Percentiles rank a stretch among this genome's conserved stretches.
Evolutionary conservation across 257 asterid species (phyloP).

Genomic region (Scutellaria baicalensis): DNA sequence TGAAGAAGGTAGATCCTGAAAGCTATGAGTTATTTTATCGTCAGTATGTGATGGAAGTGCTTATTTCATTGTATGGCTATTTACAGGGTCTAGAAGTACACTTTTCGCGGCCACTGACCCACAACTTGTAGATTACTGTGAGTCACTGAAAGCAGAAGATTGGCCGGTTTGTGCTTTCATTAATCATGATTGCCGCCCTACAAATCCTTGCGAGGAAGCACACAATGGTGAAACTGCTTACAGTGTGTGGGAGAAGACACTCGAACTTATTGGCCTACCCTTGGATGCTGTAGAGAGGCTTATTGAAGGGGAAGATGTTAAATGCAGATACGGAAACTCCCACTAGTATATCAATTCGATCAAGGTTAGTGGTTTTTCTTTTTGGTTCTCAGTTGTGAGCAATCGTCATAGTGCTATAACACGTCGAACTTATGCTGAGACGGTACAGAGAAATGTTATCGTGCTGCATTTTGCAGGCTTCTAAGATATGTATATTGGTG

Average conservation of each 20-base stretch:
- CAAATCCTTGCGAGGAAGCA: slow-evolving; percentile 92
- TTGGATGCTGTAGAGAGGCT: slow-evolving; percentile 80
- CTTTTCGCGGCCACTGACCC: slow-evolving; percentile 96
- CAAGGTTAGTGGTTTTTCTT: background rate
- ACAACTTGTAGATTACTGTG: slow-evolving; percentile 76
- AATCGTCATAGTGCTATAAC: background rate
- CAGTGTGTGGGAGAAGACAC: slow-evolving; percentile 89
- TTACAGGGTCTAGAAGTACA: slow-evolving; percentile 89
- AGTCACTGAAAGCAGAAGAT: slow-evolving; percentile 80
- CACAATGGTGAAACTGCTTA: slow-evolving; percentile 58
- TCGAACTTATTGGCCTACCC: slow-evolving; percentile 80
- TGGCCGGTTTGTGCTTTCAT: slow-evolving; percentile 95
- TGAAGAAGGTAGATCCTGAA: slow-evolving; percentile 63
- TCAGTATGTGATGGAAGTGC: background rate
- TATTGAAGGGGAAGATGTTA: slow-evolving; percentile 68
- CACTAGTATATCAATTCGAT: slow-evolving; percentile 4
- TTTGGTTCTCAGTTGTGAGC: background rate
- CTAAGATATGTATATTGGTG: background rate
- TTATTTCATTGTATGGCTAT: slow-evolving; percentile 8
- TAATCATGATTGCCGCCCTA: slow-evolving; percentile 84
- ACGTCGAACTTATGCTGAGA: slow-evolving; percentile 3
- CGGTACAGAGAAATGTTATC: background rate
- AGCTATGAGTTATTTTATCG: background rate
- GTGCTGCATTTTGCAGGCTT: background rate
- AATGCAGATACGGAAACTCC: slow-evolving; percentile 32